These are phyloP conservation scores for Aspergillus aculeatinus DNA, from an alignment of 2,329 filamentous ascomycete genomes.

Conservation along the genomic window DNA sequence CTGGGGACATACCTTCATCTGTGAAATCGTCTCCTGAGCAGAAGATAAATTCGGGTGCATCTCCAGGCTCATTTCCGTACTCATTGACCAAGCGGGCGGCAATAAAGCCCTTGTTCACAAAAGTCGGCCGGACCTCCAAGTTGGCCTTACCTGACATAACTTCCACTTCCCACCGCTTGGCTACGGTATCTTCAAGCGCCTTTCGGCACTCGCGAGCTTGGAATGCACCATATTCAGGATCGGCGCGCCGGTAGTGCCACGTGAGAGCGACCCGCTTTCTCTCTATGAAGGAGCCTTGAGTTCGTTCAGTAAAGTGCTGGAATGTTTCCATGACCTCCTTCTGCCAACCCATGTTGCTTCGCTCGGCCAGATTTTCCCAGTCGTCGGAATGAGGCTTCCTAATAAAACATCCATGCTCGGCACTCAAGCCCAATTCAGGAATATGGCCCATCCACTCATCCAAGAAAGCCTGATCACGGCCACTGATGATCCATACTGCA, in stretches of 20 bases:
- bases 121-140: constrained; percentile 90
- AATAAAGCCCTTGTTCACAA: constrained; percentile 98
- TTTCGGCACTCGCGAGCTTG: constrained; percentile 79
- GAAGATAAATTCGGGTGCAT: constrained; percentile 77
- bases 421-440: constrained; percentile 82
- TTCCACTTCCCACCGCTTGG: constrained; percentile 81
- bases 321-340: constrained; percentile 79
- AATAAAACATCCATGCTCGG: constrained; percentile 96
- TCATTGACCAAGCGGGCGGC: constrained; percentile 76
- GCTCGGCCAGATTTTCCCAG: constrained; percentile 88
- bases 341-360: constrained; percentile 90
- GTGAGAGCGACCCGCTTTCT: constrained; percentile 91
- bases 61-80: constrained; percentile 58
- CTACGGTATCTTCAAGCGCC: constrained; percentile 74
- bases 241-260: constrained; percentile 93
- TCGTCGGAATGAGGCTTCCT: constrained; percentile 70
- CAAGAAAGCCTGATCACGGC: constrained; percentile 87
- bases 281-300: constrained; percentile 89
- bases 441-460: constrained; percentile 93
- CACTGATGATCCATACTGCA: constrained; percentile 97
- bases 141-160: constrained; percentile 98
- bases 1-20: constrained; percentile 73
- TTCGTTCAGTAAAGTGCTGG: constrained; percentile 82
- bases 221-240: constrained; percentile 78
- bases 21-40: constrained; percentile 96